phyloP scores from a whole-genome alignment of 2,329 filamentous ascomycete species.

The Phoma sp. region DNA sequence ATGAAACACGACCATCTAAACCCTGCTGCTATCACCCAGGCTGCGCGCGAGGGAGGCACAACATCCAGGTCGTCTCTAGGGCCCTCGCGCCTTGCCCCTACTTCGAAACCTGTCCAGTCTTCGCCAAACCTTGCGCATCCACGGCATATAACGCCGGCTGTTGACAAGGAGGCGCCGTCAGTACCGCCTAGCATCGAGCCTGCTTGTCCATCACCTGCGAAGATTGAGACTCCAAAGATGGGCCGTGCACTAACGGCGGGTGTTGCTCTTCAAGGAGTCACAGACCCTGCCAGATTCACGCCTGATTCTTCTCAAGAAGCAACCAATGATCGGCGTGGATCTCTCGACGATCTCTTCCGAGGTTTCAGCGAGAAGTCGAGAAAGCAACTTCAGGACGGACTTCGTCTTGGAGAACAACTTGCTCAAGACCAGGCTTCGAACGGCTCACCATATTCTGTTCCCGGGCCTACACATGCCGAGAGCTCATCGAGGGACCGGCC shows the following conservation, averaged over 20 bases:
- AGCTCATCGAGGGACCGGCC: constrained; percentile 24
- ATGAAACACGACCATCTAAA: constrained; percentile 23
- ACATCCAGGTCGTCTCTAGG: constrained; percentile 13
- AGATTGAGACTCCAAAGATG: constrained; percentile 40
- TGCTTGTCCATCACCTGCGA: constrained; percentile 20
- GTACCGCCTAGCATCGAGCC: constrained; percentile 39
- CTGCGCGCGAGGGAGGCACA: neutral
- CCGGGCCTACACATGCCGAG: constrained; percentile 23
- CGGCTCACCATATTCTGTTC: constrained; percentile 22
- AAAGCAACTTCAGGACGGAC: constrained; percentile 46
- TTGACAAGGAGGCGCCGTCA: constrained; percentile 35
- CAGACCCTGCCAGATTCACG: constrained; percentile 40
- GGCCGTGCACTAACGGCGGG: constrained; percentile 47
- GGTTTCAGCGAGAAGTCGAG: constrained; percentile 49
- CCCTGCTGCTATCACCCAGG: constrained; percentile 3
- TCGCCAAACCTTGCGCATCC: constrained; percentile 22
- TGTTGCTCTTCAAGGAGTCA: constrained; percentile 46
- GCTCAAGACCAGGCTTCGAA: constrained; percentile 30
- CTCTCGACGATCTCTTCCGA: constrained; percentile 46
- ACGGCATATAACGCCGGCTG: constrained; percentile 38
- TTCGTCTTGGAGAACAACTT: constrained; percentile 48
- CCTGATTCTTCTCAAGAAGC: constrained; percentile 33
- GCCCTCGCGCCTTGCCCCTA: constrained; percentile 6
- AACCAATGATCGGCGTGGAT: constrained; percentile 28
- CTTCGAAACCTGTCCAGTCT: constrained; percentile 10